Evolutionary conservation across 306 rosid species (phyloP), one percentile per base, ranked within the genome.

Genomic region (Glycine soja): DNA sequence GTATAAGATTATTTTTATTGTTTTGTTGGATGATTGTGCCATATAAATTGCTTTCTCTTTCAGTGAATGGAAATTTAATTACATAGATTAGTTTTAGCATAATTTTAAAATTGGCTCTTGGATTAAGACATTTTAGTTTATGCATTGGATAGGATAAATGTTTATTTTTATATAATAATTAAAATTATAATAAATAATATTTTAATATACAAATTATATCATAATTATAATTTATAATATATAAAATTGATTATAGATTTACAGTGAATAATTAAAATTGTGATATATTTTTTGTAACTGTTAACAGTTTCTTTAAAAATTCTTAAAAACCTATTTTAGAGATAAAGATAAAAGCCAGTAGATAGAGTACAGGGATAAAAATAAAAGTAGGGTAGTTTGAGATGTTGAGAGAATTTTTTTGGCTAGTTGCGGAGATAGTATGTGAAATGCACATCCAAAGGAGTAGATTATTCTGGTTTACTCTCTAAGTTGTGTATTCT

Each of bases 31-130:
- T 52, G 46, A 36, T 7, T 74, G 15, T 70, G 19, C 64, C 50
- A 42, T 84, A 67, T 45, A 61, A 50, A 50, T 53, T 70, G 43
- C 75, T 58, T 73, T 54, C 34, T 15, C 76, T 47, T 38, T 72
- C 45, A 72, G 43, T 59, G 50, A 54, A 24, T 47, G 50, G 43
- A 18, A 76, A 61, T 13, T 76, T 11, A 50, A 10, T 46, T 61
- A n/a, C 45, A 65, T 66, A 47, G 9, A 16, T 34, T 56, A 45
- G 56, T 50, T 70, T 12, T 59, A 34, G 32, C 74, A 70, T 48
- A 19, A 57, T 69, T 16, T 38, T 18, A 47, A 70, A 69, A 65
- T 19, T 64, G 70, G 18, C 53, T 69, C 66, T 32, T 42, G 45
- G 72, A 50, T 63, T 34, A 42, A 51, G 70, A 71, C 48, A 1